phyloP scores from a whole-genome alignment of 345 rosid species.

The Orychophragmus violaceus region DNA sequence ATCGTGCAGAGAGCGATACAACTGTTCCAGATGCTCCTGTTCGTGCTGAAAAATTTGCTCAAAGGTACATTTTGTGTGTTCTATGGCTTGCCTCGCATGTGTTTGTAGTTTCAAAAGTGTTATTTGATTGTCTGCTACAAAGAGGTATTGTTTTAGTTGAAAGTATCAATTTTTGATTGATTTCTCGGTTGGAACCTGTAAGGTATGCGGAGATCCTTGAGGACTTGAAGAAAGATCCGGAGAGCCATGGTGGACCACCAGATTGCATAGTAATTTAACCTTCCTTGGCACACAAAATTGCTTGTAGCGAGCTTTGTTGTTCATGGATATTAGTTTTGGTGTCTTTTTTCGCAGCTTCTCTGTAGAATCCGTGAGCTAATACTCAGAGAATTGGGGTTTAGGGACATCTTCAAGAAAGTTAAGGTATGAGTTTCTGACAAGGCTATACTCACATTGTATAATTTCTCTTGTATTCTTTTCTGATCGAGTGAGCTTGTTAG shows the following conservation, averaged over 20 bases:
- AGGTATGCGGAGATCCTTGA: conserved; percentile 82
- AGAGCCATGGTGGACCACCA: conserved; percentile 94
- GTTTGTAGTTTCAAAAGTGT: neutral
- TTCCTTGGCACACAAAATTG: neutral
- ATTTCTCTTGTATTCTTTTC: neutral
- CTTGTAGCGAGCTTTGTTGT: neutral
- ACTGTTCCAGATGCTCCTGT: conserved; percentile 65
- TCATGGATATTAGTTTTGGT: neutral
- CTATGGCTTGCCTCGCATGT: neutral
- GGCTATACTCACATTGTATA: neutral
- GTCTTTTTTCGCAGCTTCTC: conserved; percentile 50
- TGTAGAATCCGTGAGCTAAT: conserved; percentile 84
- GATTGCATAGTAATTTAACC: conserved; percentile 65
- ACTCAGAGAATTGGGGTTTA: conserved; percentile 89
- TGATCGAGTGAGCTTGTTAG: conserved; percentile 30
- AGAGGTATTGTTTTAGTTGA: neutral
- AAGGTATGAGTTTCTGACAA: conserved; percentile 46
- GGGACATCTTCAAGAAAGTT: conserved; percentile 94
- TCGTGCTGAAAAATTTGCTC: conserved; percentile 74
- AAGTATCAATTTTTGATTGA: neutral
- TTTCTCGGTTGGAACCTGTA: neutral
- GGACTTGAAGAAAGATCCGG: conserved; percentile 93
- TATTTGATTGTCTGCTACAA: neutral
- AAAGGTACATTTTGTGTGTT: conserved; percentile 39
- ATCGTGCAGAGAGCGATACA: conserved; percentile 79